Conservation (phyloP, 2,329 filamentous ascomycete genomes). For the Fusarium staphyleae region DNA sequence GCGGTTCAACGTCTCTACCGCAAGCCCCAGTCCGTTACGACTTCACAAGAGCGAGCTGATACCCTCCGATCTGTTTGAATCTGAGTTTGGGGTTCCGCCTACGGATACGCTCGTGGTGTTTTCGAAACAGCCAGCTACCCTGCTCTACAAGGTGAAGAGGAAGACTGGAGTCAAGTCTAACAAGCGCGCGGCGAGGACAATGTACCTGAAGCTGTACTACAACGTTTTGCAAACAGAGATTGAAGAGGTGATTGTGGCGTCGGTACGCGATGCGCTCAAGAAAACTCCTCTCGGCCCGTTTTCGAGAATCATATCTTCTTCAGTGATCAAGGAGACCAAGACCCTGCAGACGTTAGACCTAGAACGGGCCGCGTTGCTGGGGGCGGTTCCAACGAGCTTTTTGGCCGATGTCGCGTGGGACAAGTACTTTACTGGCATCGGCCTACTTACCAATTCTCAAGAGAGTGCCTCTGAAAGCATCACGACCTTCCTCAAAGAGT, state of each 20-base stretch:
- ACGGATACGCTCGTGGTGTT: conserved; percentile 70
- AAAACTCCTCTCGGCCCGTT: conserved; percentile 55
- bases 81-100: conserved; percentile 64
- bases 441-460: conserved; percentile 47
- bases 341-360: conserved; percentile 58
- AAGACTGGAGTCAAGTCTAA: conserved; percentile 52
- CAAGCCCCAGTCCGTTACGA: conserved; percentile 75
- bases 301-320: conserved; percentile 54
- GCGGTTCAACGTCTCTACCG: conserved; percentile 87
- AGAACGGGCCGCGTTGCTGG: conserved; percentile 63
- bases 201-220: conserved; percentile 78
- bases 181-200: conserved; percentile 48
- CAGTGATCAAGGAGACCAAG: conserved; percentile 53
- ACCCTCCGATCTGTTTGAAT: conserved; percentile 72
- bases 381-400: conserved; percentile 58
- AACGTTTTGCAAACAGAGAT: conserved; percentile 80
- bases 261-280: conserved; percentile 51
- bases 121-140: conserved; percentile 78
- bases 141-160: conserved; percentile 79
- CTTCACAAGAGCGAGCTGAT: conserved; percentile 75
- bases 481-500: conserved; percentile 42
- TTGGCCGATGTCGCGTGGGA: conserved; percentile 57
- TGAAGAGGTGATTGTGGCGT: conserved; percentile 54
- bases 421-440: conserved; percentile 59
- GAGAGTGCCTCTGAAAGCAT: conserved; percentile 43